These are phyloP conservation scores for Leishmania major DNA, from an alignment of 208 protist genomes.

Conservation along the genomic window DNA sequence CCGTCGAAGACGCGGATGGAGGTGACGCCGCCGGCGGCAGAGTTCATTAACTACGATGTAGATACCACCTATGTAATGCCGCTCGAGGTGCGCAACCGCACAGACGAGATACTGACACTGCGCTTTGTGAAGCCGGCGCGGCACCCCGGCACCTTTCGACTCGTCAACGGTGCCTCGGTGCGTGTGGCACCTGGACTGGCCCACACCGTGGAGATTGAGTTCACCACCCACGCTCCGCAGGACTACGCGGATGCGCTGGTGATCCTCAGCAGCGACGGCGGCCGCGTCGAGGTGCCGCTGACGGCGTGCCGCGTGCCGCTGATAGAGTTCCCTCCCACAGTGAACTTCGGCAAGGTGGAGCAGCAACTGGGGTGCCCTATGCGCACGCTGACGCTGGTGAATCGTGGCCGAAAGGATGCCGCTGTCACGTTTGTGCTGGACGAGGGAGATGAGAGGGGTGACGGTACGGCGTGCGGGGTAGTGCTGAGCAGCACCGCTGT, in stretches of 20 bases:
- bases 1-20: conserved; percentile 23
- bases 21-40: conserved; percentile 51
- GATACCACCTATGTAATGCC: conserved; percentile 86
- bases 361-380: conserved; percentile 51
- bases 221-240: conserved; percentile 64
- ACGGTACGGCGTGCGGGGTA: conserved; percentile 17
- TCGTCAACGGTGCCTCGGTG: conserved; percentile 66
- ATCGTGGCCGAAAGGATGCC: conserved; percentile 70
- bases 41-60: conserved; percentile 89
- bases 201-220: conserved; percentile 84
- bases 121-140: conserved; percentile 76
- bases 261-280: conserved; percentile 72
- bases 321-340: conserved; percentile 47
- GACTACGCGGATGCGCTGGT: conserved; percentile 80
- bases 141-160: conserved; percentile 56
- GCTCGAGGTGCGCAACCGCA: conserved; percentile 82
- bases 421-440: conserved; percentile 35
- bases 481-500: conserved; percentile 18
- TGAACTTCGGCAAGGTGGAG: conserved; percentile 82
- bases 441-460: neutral
- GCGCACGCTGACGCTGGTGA: conserved; percentile 58
- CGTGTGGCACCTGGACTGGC: conserved; percentile 75
- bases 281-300: conserved; percentile 67
- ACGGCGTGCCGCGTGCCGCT: conserved; percentile 63
- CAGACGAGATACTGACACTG: conserved; percentile 57